These are phyloP conservation scores for Plasmodium gallinaceum DNA, from an alignment of 169 alveolate species.

Conservation along the genomic window DNA sequence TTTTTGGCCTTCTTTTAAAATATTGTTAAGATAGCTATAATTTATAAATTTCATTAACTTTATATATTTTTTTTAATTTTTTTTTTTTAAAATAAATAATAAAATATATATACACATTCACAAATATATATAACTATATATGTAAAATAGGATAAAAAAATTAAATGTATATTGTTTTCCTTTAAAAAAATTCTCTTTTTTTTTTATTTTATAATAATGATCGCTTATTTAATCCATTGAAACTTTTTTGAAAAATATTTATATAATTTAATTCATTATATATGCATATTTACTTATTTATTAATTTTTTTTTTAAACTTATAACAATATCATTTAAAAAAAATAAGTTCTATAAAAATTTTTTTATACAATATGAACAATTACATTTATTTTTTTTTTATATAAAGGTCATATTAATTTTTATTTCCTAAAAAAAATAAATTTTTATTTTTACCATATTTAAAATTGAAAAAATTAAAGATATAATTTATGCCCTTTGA, in stretches of 20 bases:
- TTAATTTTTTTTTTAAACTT: neutral
- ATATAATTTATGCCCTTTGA: neutral
- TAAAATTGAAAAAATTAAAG: slow-evolving; percentile 22
- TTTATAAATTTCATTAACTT: too few relatives aligned
- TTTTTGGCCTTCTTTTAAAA: neutral
- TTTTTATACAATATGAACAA: too few relatives aligned
- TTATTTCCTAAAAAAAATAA: neutral
- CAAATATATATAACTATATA: slow-evolving; percentile 8
- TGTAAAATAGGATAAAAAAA: neutral
- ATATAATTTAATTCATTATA: too few relatives aligned
- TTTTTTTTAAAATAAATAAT: neutral
- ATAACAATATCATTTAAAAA: neutral
- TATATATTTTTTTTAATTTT: neutral
- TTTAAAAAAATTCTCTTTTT: too few relatives aligned
- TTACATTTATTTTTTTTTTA: slow-evolving; percentile 3
- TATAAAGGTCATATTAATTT: slow-evolving; percentile 9
- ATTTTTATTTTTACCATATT: neutral
- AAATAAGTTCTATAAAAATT: too few relatives aligned
- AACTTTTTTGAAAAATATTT: neutral
- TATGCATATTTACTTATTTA: neutral
- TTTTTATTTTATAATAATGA: too few relatives aligned
- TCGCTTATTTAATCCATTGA: neutral
- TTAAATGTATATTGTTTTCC: slow-evolving; percentile 1
- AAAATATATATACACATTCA: slow-evolving; percentile 13
- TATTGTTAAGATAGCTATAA: too few relatives aligned